Evolutionary conservation across 768 basidiomycete genomes (phyloP).

Genomic region (Trametes cinnabarina): DNA sequence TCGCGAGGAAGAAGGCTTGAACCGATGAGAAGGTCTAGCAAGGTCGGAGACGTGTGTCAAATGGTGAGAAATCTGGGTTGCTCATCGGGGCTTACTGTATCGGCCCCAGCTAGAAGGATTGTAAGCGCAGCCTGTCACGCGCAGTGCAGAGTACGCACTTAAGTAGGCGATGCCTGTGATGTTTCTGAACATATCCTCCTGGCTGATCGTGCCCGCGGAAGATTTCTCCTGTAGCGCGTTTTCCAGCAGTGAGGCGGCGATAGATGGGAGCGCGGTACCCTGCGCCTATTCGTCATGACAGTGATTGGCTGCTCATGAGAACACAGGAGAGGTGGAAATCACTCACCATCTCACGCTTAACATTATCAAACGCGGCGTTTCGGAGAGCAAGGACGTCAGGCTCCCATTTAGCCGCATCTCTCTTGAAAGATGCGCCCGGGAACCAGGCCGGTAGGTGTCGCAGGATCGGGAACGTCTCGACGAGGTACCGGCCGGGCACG

Average conservation of each 20-base stretch:
- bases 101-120: neutral
- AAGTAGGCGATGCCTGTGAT: constrained; percentile 2
- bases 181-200: constrained; percentile 6
- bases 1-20: constrained; percentile 34
- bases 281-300: neutral
- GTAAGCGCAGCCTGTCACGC: too few species aligned
- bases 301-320: neutral
- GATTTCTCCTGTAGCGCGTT: neutral
- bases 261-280: constrained; percentile 10
- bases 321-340: too few species aligned
- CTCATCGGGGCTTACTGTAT: neutral
- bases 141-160: neutral
- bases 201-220: neutral
- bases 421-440: constrained; percentile 18
- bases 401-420: neutral
- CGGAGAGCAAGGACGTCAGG: neutral
- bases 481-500: constrained; percentile 27
- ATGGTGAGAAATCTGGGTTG: too few species aligned
- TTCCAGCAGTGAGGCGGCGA: constrained; percentile 3
- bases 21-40: constrained; percentile 28
- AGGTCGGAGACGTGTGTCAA: too few species aligned
- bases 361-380: neutral
- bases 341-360: constrained; percentile 4
- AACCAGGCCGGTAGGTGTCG: constrained; percentile 20
- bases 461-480: constrained; percentile 31